Conservation (phyloP, 768 basidiomycete genomes). For the Butyriboletus loyo region DNA sequence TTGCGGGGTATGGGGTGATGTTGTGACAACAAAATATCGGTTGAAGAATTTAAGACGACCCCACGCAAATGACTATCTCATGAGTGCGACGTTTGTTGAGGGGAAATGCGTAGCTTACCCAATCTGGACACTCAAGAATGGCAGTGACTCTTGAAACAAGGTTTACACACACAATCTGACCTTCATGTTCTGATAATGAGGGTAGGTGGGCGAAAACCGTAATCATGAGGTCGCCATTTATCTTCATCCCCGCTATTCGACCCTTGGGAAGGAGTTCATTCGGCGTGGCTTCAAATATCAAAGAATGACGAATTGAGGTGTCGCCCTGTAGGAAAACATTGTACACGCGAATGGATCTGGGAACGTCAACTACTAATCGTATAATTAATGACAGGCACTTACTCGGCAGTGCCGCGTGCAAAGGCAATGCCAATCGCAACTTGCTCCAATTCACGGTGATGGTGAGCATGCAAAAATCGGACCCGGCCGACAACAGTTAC, state of each 20-base stretch:
- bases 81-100: neutral
- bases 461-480: constrained; percentile 35
- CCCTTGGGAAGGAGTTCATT: constrained; percentile 15
- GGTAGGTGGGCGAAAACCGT: constrained; percentile 9
- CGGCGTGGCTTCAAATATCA: constrained; percentile 18
- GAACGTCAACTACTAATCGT: neutral
- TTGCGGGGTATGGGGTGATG: neutral
- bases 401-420: constrained; percentile 16
- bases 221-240: constrained; percentile 22
- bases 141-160: constrained; percentile 10
- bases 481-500: constrained; percentile 30
- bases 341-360: constrained; percentile 26
- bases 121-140: constrained; percentile 14
- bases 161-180: constrained; percentile 20
- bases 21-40: constrained; percentile 5
- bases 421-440: constrained; percentile 22
- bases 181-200: neutral
- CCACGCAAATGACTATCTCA: constrained; percentile 7
- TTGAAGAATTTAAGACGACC: constrained; percentile 15
- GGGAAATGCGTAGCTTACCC: constrained; percentile 11
- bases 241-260: constrained; percentile 18
- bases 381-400: neutral
- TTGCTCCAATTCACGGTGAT: constrained; percentile 16
- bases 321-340: constrained; percentile 13
- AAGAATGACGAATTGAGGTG: neutral